Conservation (phyloP, 1,284 basidiomycete species). For the Melanopsichium pennsylvanicum region DNA sequence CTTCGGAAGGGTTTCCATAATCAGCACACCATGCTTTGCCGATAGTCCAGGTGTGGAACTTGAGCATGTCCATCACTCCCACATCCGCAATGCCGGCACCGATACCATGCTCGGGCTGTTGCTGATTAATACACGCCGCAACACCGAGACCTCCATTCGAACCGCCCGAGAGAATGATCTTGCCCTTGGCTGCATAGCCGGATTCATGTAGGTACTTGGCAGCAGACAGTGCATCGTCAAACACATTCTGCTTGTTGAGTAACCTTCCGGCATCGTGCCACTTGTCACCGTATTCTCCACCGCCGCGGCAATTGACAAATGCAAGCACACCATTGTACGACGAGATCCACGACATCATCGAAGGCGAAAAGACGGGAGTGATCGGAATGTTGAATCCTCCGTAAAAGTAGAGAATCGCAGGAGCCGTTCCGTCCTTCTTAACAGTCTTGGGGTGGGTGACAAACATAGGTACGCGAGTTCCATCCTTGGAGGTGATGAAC, state of each 20-base stretch:
- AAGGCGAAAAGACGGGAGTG: slow-evolving; percentile 76
- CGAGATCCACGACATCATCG: slow-evolving; percentile 79
- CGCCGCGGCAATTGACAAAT: slow-evolving; percentile 74
- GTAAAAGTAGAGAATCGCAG: slow-evolving; percentile 80
- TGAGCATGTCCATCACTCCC: slow-evolving; percentile 77
- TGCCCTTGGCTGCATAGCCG: slow-evolving; percentile 76
- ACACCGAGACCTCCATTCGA: slow-evolving; percentile 74
- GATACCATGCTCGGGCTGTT: slow-evolving; percentile 80
- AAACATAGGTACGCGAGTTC: slow-evolving; percentile 85
- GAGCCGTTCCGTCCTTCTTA: slow-evolving; percentile 77
- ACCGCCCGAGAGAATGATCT: slow-evolving; percentile 76
- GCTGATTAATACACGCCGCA: slow-evolving; percentile 80
- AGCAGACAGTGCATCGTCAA: slow-evolving; percentile 74
- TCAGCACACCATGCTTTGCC: slow-evolving; percentile 81
- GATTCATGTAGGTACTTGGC: slow-evolving; percentile 76
- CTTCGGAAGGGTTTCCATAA: slow-evolving; percentile 77
- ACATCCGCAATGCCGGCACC: slow-evolving; percentile 67
- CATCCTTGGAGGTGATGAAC: slow-evolving; percentile 74
- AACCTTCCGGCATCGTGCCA: slow-evolving; percentile 64
- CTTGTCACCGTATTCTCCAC: slow-evolving; percentile 81
- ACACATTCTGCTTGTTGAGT: slow-evolving; percentile 72
- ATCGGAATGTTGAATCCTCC: slow-evolving; percentile 72
- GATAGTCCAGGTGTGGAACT: slow-evolving; percentile 65
- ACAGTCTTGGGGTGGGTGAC: slow-evolving; percentile 80
- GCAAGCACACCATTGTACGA: slow-evolving; percentile 79